Percentiles rank a stretch among this genome's conserved stretches.
Evolutionary conservation across 2,329 filamentous ascomycete genomes (phyloP).

Genomic region (Penicillium griseofulvum): DNA sequence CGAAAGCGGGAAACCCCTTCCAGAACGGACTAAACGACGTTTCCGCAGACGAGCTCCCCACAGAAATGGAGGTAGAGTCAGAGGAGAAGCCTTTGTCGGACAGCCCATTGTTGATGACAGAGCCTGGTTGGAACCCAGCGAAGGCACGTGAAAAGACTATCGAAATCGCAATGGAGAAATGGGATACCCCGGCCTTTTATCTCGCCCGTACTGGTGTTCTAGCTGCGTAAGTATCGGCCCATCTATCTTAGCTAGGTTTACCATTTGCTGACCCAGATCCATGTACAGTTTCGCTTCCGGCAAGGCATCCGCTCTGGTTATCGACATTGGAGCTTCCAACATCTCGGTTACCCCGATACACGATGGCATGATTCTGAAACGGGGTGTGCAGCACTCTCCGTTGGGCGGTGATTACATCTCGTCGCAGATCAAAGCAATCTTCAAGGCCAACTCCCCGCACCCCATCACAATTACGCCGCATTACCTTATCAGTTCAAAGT

Average conservation of each 20-base stretch:
- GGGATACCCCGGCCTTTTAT: constrained; percentile 94
- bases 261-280: constrained; percentile 5
- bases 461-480: constrained; percentile 77
- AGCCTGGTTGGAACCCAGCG: constrained; percentile 84
- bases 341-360: constrained; percentile 88
- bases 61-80: constrained; percentile 60
- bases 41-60: constrained; percentile 55
- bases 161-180: constrained; percentile 95
- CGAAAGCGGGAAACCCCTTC: constrained; percentile 65
- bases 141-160: constrained; percentile 92
- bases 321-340: constrained; percentile 86
- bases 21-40: constrained; percentile 78
- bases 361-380: constrained; percentile 90
- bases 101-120: constrained; percentile 88
- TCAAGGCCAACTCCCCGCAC: constrained; percentile 63
- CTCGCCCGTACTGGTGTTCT: constrained; percentile 84
- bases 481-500: constrained; percentile 84
- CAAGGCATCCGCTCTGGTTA: constrained; percentile 86
- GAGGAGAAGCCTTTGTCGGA: constrained; percentile 79
- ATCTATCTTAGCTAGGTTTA: not conserved
- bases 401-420: constrained; percentile 89
- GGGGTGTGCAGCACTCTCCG: constrained; percentile 80
- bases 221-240: constrained; percentile 59
- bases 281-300: constrained; percentile 71
- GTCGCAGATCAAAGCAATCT: constrained; percentile 78